Evolutionary conservation across 73 alveolate species (phyloP), one percentile per base, ranked within the genome.

Genomic region (Effrenium voratum): DNA sequence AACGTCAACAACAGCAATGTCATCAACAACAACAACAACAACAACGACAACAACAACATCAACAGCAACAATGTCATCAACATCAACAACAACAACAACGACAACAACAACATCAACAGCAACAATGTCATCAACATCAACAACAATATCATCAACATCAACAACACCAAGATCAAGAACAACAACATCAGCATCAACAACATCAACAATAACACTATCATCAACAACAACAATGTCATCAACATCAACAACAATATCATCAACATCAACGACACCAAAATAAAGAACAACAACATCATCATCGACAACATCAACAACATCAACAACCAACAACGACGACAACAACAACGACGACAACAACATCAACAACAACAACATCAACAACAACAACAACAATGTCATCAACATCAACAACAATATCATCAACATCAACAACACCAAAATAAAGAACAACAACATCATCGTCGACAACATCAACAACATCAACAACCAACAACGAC

Each of bases 11-110:
- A 60, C 75, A 60, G 30, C 75, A 60, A 60, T 22, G 30, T 12
- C 75, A 60, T 12, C 75, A 60, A 60, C 75, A 60, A 60, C 75
- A 60, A 60, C 75, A 60, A 60, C 75, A 60, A 10, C 75, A 60
- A 10, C 75, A 60, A 10, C 75, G 30, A 60, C 75, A 60, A 60
- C 75, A 60, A 60, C 75, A 60, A 60, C 75, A 60, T 12, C 75
- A 60, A 10, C 75, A 60, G 30, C 75, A 60, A 22, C 75, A 22
- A 60, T 38, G 30, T 24, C 75, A 60, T 12, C 75, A 60, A 10
- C 75, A 22, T 24, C 75, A 60, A 60, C 75, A 22, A 60, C 75
- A 22, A 60, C 75, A 60, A 10, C 75, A 60, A 10, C 75, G 30
- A 60, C 34, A 60, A 60, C 75, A 60, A 60, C 75, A 60, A 10